Percentiles rank a stretch among this genome's conserved stretches.
Evolutionary conservation across 2,329 filamentous ascomycete species (phyloP).

Genomic region (Pyrenophora tritici-repentis): DNA sequence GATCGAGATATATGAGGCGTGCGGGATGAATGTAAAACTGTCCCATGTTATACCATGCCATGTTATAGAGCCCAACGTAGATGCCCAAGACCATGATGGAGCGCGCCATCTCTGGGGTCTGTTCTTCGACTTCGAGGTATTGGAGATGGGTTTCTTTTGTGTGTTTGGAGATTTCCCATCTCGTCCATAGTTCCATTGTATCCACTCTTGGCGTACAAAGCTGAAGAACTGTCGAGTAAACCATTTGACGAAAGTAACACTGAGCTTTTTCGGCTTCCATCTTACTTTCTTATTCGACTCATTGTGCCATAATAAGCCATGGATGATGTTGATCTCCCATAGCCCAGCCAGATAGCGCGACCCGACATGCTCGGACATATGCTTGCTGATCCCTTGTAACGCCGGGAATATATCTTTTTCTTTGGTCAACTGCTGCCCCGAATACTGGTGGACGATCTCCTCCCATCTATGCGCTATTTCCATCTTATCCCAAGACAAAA

Average conservation of each 20-base stretch:
- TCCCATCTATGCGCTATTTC: not conserved
- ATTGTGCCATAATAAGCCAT: not conserved
- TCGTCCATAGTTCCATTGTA: no score
- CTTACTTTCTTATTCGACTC: not conserved
- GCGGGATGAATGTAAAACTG: not conserved
- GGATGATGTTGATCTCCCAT: not conserved
- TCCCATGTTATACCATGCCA: not conserved
- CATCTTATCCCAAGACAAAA: not conserved
- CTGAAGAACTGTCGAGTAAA: no score
- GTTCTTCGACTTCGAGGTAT: not conserved
- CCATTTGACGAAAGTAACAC: no score
- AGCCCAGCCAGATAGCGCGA: slow-evolving; percentile 5
- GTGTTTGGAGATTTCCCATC: no score
- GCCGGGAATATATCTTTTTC: slow-evolving; percentile 8
- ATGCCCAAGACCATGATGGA: slow-evolving; percentile 11
- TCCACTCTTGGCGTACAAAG: no score
- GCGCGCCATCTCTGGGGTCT: slow-evolving; percentile 1
- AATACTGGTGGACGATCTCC: not conserved
- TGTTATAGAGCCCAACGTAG: not conserved
- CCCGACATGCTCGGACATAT: not conserved
- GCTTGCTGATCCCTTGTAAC: slow-evolving; percentile 6
- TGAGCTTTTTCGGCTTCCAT: no score
- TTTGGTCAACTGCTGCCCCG: not conserved
- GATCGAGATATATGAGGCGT: not conserved
- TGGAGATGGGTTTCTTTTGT: no score